Percentiles rank a stretch among this genome's conserved stretches.
phyloP scores from a whole-genome alignment of 202 grass and related monocot species.

The Eragrostis tef region DNA sequence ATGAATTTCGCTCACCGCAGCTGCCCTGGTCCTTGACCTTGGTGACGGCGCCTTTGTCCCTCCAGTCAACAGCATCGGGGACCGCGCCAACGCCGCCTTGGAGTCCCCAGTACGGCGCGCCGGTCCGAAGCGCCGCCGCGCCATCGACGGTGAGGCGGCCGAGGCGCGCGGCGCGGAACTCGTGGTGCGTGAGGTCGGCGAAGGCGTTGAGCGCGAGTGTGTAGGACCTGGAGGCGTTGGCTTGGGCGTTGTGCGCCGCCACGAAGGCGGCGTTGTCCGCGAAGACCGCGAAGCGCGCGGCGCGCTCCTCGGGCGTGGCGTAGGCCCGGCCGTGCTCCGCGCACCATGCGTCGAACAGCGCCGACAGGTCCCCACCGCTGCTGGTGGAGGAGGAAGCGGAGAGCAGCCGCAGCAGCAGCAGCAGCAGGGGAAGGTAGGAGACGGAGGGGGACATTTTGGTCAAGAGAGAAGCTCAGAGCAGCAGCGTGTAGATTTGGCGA shows the following conservation, averaged over 20 bases:
- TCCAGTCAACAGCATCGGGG: slow-evolving; percentile 82
- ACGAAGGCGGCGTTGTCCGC: slow-evolving; percentile 80
- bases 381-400: neutral
- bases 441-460: slow-evolving; percentile 32
- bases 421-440: neutral
- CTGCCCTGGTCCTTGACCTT: slow-evolving; percentile 85
- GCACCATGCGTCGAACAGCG: slow-evolving; percentile 84
- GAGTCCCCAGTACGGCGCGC: slow-evolving; percentile 15
- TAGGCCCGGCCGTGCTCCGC: slow-evolving; percentile 70
- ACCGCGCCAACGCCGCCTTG: slow-evolving; percentile 33
- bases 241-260: slow-evolving; percentile 60
- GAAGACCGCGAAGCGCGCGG: slow-evolving; percentile 70
- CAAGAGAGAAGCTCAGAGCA: too few relatives aligned
- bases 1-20: slow-evolving; percentile 68
- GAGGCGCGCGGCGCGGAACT: slow-evolving; percentile 78
- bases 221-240: slow-evolving; percentile 41
- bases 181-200: slow-evolving; percentile 73
- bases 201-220: slow-evolving; percentile 78
- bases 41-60: slow-evolving; percentile 76
- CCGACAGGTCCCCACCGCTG: neutral
- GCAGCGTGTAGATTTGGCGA: neutral
- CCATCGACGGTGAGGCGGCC: slow-evolving; percentile 49
- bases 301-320: slow-evolving; percentile 69
- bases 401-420: slow-evolving; percentile 11
- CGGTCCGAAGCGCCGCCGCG: neutral